phyloP scores from a whole-genome alignment of 2,329 filamentous ascomycete species.

The Fusarium phyllophilum region DNA sequence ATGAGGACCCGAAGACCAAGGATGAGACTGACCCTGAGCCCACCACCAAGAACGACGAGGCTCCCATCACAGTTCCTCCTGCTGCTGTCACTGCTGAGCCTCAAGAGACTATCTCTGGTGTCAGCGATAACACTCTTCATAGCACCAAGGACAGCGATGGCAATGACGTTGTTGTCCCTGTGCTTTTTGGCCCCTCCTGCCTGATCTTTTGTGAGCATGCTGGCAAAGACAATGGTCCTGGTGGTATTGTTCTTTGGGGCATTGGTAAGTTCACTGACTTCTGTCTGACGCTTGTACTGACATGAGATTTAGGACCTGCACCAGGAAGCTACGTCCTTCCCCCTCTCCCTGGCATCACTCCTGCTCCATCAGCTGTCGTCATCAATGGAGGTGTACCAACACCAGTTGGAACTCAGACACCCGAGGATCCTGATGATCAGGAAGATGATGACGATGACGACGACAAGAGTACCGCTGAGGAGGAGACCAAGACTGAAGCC shows the following conservation, averaged over 20 bases:
- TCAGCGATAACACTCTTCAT: background rate
- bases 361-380: background rate
- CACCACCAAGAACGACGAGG: background rate
- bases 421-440: background rate
- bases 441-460: background rate
- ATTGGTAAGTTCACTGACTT: background rate
- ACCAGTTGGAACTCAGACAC: background rate
- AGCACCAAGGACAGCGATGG: background rate
- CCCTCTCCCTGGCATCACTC: constrained; percentile 1
- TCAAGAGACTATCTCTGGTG: background rate
- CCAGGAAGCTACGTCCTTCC: constrained; percentile 1
- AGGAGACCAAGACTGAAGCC: constrained; percentile 1
- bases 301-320: background rate
- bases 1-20: background rate
- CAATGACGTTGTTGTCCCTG: background rate
- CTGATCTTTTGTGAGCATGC: constrained; percentile 8
- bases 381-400: constrained; percentile 3
- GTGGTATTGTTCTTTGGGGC: constrained; percentile 1
- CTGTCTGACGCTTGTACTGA: accelerated
- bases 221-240: background rate
- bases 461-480: background rate
- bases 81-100: background rate
- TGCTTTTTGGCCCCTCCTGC: background rate
- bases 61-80: background rate
- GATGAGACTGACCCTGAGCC: background rate